Evolutionary conservation across 2,329 filamentous ascomycete species (phyloP).

Genomic region (Aspergillus brunneoviolaceus): DNA sequence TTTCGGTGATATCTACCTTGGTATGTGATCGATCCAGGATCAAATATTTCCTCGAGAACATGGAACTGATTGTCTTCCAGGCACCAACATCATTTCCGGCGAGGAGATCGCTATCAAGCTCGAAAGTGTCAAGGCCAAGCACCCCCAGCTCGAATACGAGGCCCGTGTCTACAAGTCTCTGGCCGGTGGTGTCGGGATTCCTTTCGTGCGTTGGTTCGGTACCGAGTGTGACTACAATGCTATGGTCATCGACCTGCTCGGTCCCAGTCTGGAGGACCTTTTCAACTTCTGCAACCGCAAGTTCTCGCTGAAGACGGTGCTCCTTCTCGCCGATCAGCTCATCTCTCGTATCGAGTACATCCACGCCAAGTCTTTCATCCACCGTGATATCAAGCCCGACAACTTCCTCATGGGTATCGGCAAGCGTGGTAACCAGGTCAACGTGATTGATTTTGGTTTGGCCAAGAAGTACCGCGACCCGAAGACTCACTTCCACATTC

Average conservation of each 20-base stretch:
- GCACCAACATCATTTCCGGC: slow-evolving; percentile 98
- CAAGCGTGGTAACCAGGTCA: slow-evolving; percentile 98
- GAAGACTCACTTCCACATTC: slow-evolving; percentile 99
- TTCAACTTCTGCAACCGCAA: slow-evolving; percentile 99
- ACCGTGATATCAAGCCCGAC: slow-evolving; percentile 99
- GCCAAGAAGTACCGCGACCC: slow-evolving; percentile 99
- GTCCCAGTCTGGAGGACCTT: slow-evolving; percentile 91
- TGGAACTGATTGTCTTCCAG: slow-evolving; percentile 44
- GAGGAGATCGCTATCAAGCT: slow-evolving; percentile 99
- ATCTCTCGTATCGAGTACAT: slow-evolving; percentile 99
- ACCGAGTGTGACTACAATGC: slow-evolving; percentile 99
- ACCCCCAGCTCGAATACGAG: slow-evolving; percentile 98
- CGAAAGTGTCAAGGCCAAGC: slow-evolving; percentile 98
- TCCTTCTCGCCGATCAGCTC: slow-evolving; percentile 93
- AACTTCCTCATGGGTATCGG: slow-evolving; percentile 99
- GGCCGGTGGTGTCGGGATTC: slow-evolving; percentile 94
- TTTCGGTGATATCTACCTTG: slow-evolving; percentile 97
- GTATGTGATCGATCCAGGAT: slow-evolving; percentile 45
- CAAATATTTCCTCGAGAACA: not conserved
- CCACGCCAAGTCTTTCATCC: slow-evolving; percentile 98
- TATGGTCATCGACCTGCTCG: slow-evolving; percentile 97
- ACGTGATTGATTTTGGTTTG: slow-evolving; percentile 97
- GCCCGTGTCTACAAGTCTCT: slow-evolving; percentile 85
- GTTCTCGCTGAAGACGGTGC: slow-evolving; percentile 97
- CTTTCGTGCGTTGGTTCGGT: slow-evolving; percentile 98